Evolutionary conservation across 805 yeast genomes (phyloP).

Genomic region (Pichia sporocuriosa): DNA sequence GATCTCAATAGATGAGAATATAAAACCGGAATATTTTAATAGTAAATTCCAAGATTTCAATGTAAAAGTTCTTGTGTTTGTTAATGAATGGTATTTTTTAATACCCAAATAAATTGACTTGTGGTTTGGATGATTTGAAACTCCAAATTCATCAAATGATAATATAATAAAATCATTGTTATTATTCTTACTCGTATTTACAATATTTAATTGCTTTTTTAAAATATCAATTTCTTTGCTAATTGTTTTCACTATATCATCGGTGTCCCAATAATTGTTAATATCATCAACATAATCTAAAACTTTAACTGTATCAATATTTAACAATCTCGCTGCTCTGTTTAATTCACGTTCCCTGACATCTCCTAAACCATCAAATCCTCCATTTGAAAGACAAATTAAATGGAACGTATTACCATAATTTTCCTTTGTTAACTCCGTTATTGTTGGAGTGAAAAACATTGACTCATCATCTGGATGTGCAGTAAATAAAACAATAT

Average conservation of each 20-base stretch:
- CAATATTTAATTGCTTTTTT: constrained; percentile 11
- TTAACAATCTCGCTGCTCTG: constrained; percentile 48
- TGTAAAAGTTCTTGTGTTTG: constrained; percentile 17
- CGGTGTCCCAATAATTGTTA: constrained; percentile 54
- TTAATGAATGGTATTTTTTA: constrained; percentile 25
- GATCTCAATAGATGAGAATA: constrained; percentile 33
- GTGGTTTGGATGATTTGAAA: constrained; percentile 87
- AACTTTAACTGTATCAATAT: constrained; percentile 39
- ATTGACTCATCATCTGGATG: constrained; percentile 99
- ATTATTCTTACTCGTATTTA: no score
- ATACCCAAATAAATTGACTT: constrained; percentile 52
- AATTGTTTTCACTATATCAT: constrained; percentile 35
- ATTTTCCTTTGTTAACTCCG: constrained; percentile 40
- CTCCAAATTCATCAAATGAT: constrained; percentile 79
- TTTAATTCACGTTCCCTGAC: constrained; percentile 54
- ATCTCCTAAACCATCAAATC: constrained; percentile 65
- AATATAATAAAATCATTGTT: constrained; percentile 37
- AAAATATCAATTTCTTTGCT: constrained; percentile 12
- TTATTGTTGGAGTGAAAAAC: constrained; percentile 84
- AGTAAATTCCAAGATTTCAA: constrained; percentile 29
- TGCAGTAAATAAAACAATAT: constrained; percentile 49
- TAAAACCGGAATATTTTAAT: constrained; percentile 44
- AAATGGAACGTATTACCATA: constrained; percentile 48
- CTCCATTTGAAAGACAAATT: constrained; percentile 72
- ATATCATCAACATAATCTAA: constrained; percentile 64